These are phyloP conservation scores for Trichophyton schoenleinii DNA, from an alignment of 2,329 filamentous ascomycete genomes.

Conservation along the genomic window DNA sequence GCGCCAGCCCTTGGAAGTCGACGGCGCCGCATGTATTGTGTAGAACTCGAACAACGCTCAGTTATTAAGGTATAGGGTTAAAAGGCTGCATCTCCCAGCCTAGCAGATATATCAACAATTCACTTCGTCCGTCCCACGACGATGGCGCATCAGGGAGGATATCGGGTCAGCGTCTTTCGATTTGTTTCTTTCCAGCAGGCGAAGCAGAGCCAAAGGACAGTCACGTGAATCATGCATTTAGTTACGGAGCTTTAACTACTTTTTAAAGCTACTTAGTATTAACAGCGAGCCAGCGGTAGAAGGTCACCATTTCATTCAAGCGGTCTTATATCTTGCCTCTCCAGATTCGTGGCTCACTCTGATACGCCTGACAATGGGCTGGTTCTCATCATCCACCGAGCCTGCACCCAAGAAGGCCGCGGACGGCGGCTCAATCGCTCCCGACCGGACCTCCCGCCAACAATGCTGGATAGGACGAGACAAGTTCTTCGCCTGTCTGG, in stretches of 20 bases:
- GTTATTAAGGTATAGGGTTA: not conserved
- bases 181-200: not conserved
- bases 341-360: not conserved
- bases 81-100: not conserved
- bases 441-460: constrained; percentile 68
- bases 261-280: not conserved
- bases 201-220: not conserved
- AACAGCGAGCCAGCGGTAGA: not conserved
- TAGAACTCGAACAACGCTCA: not conserved
- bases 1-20: constrained; percentile 53
- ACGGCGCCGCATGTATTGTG: constrained; percentile 34
- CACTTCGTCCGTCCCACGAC: not conserved
- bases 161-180: not conserved
- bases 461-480: constrained; percentile 87
- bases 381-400: constrained; percentile 35
- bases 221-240: not conserved
- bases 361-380: constrained; percentile 36
- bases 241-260: not conserved
- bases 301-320: not conserved
- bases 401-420: constrained; percentile 34
- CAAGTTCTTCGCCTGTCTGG: constrained; percentile 75
- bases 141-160: not conserved
- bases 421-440: constrained; percentile 59
- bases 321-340: not conserved
- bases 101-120: not conserved